phyloP scores from a whole-genome alignment of 805 yeast species.

The Sugiyamaella chiloensis region DNA sequence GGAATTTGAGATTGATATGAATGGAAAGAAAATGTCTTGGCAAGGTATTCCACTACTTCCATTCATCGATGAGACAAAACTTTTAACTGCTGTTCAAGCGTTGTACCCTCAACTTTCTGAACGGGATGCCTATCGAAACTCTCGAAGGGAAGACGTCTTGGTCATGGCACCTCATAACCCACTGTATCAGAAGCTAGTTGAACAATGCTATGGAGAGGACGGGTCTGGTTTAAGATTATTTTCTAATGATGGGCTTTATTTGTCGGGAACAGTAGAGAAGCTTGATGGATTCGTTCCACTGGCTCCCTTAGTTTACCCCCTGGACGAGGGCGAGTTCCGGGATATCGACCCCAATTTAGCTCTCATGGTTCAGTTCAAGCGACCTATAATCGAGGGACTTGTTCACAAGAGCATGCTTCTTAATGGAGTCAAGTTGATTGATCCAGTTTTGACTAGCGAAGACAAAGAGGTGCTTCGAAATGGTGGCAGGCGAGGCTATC shows the following conservation, averaged over 20 bases:
- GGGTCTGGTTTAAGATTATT: constrained; percentile 25
- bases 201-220: constrained; percentile 40
- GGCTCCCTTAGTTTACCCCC: constrained; percentile 44
- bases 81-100: constrained; percentile 60
- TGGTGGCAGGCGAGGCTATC: constrained; percentile 35
- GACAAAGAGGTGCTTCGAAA: constrained; percentile 63
- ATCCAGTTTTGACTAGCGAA: constrained; percentile 57
- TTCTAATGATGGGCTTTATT: constrained; percentile 29
- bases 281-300: constrained; percentile 39
- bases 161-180: constrained; percentile 63
- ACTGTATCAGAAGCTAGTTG: constrained; percentile 40
- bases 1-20: constrained; percentile 87
- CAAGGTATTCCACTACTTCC: constrained; percentile 90
- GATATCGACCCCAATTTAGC: constrained; percentile 43
- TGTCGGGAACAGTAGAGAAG: constrained; percentile 35
- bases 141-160: constrained; percentile 65
- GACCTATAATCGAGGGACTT: constrained; percentile 35
- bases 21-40: constrained; percentile 94
- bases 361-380: constrained; percentile 49
- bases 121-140: constrained; percentile 67
- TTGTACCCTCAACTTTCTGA: constrained; percentile 63
- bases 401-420: constrained; percentile 69
- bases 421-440: constrained; percentile 69
- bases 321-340: constrained; percentile 44
- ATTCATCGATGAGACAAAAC: constrained; percentile 79